Conservation (phyloP, 83 land plant species). For the Diphasiastrum complanatum region DNA sequence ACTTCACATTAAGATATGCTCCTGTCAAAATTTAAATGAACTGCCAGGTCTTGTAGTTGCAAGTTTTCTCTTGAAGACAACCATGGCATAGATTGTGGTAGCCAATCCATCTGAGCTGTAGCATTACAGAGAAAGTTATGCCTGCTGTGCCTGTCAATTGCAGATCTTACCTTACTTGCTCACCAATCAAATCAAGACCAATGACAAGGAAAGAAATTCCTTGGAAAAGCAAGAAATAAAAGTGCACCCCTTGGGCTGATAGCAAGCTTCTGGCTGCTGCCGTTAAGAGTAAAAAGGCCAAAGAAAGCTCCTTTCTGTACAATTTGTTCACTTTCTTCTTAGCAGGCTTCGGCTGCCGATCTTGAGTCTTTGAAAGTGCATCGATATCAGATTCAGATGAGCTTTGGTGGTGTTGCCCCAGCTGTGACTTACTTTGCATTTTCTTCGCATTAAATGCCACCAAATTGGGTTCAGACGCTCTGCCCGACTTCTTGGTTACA, state of each 20-base stretch:
- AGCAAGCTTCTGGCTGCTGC: constrained; percentile 51
- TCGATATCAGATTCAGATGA: constrained; percentile 40
- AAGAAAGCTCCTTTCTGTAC: constrained; percentile 49
- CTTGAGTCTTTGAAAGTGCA: constrained; percentile 24
- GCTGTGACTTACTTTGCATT: background rate
- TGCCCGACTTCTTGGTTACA: constrained; percentile 58
- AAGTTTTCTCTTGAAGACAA: no score
- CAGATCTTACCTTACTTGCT: no score
- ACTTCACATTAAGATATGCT: no score
- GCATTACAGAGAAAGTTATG: no score
- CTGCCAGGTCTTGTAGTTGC: no score
- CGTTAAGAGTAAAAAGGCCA: constrained; percentile 61
- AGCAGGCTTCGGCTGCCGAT: background rate
- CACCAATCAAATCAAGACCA: constrained; percentile 61
- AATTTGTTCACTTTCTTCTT: constrained; percentile 49
- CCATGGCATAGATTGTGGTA: no score
- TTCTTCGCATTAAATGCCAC: constrained; percentile 30
- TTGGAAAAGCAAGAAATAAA: constrained; percentile 65
- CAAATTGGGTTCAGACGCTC: constrained; percentile 60
- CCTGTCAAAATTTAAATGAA: no score
- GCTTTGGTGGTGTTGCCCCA: constrained; percentile 33
- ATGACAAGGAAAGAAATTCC: constrained; percentile 56
- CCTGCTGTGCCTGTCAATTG: no score
- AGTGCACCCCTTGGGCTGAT: constrained; percentile 55
- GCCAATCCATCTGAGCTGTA: no score